These are phyloP conservation scores for Turritis glabra DNA, from an alignment of 345 rosid genomes.

Conservation along the genomic window DNA sequence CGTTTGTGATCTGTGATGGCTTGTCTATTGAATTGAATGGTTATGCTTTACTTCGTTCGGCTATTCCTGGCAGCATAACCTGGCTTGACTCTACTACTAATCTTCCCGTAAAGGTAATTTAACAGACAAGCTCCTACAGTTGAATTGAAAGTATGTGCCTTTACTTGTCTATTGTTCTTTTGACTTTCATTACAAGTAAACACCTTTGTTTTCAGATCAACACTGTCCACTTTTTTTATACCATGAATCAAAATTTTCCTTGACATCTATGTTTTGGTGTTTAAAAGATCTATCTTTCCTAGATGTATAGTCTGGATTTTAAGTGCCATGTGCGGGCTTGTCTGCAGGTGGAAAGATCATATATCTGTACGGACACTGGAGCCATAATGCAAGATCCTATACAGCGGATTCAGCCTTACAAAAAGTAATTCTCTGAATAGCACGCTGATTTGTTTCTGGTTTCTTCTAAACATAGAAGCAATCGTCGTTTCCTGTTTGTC, in stretches of 20 bases:
- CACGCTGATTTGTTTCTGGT: constrained; percentile 5
- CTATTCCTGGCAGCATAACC: constrained; percentile 74
- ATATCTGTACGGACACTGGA: constrained; percentile 92
- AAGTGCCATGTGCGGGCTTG: constrained; percentile 8
- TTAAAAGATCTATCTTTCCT: not conserved
- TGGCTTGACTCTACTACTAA: constrained; percentile 98
- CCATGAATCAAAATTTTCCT: constrained; percentile 10
- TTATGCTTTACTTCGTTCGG: constrained; percentile 84
- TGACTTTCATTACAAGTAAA: not conserved
- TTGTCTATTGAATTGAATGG: constrained; percentile 77
- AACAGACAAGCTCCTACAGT: not conserved
- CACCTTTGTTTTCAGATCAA: not conserved
- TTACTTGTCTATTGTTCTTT: constrained; percentile 4
- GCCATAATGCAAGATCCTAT: constrained; percentile 71
- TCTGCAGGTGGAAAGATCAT: constrained; percentile 84
- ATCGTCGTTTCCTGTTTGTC: not conserved
- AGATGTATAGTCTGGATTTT: constrained; percentile 12
- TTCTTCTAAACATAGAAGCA: constrained; percentile 10
- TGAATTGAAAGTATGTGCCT: not conserved
- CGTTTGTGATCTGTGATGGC: constrained; percentile 56
- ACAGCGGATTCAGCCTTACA: constrained; percentile 62
- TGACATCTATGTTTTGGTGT: constrained; percentile 4
- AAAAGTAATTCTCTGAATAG: constrained; percentile 51
- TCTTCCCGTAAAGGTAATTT: constrained; percentile 78
- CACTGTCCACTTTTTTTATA: not conserved